Evolutionary conservation across 352 stramenopile genomes (phyloP).

Genomic region (Phytophthora pisi): DNA sequence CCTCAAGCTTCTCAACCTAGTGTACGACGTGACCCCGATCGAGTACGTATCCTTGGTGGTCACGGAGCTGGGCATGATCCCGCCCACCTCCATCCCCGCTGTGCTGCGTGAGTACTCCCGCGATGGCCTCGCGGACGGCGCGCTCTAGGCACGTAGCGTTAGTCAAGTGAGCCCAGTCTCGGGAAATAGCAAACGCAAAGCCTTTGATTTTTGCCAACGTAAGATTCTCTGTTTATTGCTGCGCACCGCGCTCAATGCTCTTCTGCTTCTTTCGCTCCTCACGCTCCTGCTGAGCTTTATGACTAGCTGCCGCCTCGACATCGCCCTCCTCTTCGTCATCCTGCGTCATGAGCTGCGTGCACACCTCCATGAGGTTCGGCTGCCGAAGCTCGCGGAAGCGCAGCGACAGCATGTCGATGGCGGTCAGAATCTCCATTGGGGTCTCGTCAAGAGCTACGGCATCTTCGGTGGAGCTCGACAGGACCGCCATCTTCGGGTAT

Average conservation of each 20-base stretch:
- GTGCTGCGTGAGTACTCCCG: conserved; percentile 94
- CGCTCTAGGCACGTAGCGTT: conserved; percentile 27
- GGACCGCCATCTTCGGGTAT: conserved; percentile 78
- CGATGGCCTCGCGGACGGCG: conserved; percentile 58
- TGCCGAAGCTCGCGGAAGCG: conserved; percentile 68
- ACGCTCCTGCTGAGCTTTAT: conserved; percentile 24
- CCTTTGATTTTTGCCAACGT: conserved; percentile 25
- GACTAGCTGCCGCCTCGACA: conserved; percentile 17
- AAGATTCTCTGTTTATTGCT: conserved; percentile 11
- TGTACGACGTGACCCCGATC: conserved; percentile 96
- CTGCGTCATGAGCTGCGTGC: conserved; percentile 56
- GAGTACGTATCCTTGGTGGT: conserved; percentile 97
- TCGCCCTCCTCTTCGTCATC: conserved; percentile 47
- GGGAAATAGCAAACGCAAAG: conserved; percentile 15
- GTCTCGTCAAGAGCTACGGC: conserved; percentile 15
- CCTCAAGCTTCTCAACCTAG: conserved; percentile 87
- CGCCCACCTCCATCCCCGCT: conserved; percentile 96
- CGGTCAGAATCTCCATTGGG: conserved; percentile 57
- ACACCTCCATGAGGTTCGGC: conserved; percentile 67
- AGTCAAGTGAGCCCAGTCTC: conserved; percentile 16
- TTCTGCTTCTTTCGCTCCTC: conserved; percentile 32
- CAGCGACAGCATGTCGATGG: conserved; percentile 81
- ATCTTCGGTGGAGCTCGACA: conserved; percentile 33
- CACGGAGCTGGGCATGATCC: conserved; percentile 98
- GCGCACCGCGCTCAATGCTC: conserved; percentile 19